Conservation (phyloP, 345 rosid species). For the Eutrema yunnanense region DNA sequence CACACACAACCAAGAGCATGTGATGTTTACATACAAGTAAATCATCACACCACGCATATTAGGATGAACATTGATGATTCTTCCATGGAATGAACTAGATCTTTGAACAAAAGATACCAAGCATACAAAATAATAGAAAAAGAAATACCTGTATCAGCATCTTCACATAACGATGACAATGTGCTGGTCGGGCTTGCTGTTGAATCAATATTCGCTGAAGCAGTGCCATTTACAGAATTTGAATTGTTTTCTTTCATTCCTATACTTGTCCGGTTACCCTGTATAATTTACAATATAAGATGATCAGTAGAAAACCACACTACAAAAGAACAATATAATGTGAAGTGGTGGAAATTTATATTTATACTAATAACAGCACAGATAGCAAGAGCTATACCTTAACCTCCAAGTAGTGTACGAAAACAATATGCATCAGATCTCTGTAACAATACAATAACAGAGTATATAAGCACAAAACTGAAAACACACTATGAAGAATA, state of each 20-base stretch:
- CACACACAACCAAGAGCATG: slow-evolving; percentile 11
- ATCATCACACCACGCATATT: neutral
- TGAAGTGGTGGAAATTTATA: neutral
- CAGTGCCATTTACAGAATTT: slow-evolving; percentile 37
- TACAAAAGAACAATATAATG: neutral
- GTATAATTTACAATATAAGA: slow-evolving; percentile 8
- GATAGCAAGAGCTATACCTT: slow-evolving; percentile 47
- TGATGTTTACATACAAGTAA: slow-evolving; percentile 8
- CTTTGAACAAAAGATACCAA: neutral
- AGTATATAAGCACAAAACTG: slow-evolving; percentile 16
- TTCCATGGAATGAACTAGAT: neutral
- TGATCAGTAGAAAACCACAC: neutral
- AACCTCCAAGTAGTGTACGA: slow-evolving; percentile 63
- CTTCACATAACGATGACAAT: slow-evolving; percentile 68
- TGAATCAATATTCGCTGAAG: slow-evolving; percentile 64
- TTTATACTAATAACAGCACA: neutral
- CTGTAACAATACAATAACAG: slow-evolving; percentile 41
- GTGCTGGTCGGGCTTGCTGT: slow-evolving; percentile 70
- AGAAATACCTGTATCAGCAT: slow-evolving; percentile 77
- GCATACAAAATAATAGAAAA: neutral
- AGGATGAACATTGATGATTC: neutral
- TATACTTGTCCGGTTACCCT: slow-evolving; percentile 62
- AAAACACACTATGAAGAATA: neutral
- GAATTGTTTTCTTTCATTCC: slow-evolving; percentile 46
- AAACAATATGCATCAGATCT: slow-evolving; percentile 69